These are phyloP conservation scores for Rusavskia elegans DNA, from an alignment of 495 filamentous ascomycete genomes.

Conservation along the genomic window DNA sequence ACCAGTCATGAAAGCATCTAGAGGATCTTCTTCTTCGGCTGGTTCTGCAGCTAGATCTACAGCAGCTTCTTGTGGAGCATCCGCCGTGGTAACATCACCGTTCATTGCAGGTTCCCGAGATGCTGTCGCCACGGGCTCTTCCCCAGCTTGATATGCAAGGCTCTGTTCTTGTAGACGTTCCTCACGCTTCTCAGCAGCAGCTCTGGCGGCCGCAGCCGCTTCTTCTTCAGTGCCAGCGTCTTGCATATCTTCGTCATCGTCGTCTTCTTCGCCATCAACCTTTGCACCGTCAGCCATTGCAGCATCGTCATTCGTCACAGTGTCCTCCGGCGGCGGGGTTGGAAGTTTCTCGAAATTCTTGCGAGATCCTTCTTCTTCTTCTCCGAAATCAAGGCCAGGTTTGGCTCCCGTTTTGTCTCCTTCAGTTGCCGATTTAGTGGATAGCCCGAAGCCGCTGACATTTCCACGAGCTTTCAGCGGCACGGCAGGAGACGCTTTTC, in stretches of 20 bases:
- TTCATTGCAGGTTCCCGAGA: conserved; percentile 21
- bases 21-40: conserved; percentile 52
- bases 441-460: conserved; percentile 71
- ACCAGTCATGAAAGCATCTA: conserved; percentile 91
- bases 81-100: conserved; percentile 32
- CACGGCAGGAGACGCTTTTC: conserved; percentile 13
- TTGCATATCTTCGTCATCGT: conserved; percentile 62
- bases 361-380: conserved; percentile 73
- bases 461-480: conserved; percentile 47
- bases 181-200: conserved; percentile 62
- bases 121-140: conserved; percentile 10
- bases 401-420: conserved; percentile 51
- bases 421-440: conserved; percentile 43
- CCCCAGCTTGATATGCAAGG: conserved; percentile 22
- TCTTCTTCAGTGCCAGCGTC: conserved; percentile 76
- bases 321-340: conserved; percentile 48
- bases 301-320: conserved; percentile 36
- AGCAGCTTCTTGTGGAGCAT: conserved; percentile 14
- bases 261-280: conserved; percentile 41
- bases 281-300: conserved; percentile 44
- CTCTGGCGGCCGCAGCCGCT: conserved; percentile 64
- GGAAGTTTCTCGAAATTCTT: conserved; percentile 82
- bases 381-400: conserved; percentile 65
- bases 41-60: conserved; percentile 22
- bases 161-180: conserved; percentile 44